Evolutionary conservation across 371 early-diverging fungal genomes (phyloP), one percentile per base, ranked within the genome.

Genomic region (Apophysomyces trapeziformis): DNA sequence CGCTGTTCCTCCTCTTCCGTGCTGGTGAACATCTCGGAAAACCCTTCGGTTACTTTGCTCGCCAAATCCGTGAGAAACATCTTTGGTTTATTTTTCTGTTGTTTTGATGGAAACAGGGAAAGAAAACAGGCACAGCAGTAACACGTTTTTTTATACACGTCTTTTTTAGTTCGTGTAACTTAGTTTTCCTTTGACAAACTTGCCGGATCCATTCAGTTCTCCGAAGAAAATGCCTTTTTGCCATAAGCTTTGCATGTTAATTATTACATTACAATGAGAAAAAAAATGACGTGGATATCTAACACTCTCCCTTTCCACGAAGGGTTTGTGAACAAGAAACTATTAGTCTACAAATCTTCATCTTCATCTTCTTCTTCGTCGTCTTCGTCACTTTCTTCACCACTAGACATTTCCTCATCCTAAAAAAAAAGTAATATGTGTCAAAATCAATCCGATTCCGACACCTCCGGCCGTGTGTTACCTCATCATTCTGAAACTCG

Each of bases 361-460:
- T 61, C 61, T 7, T 18, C 44, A 16, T 44, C 45, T 43, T 61
- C 61, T 14, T 44, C 61, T 39, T 66, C 67, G 9, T 59, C 70
- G 37, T 58, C 67, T 21, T 50, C 50, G 26, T 58, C 66, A 6
- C 58, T 62, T 35, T 44, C 65, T 46, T 64, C 69, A 37, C 50
- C 65, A 59, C 46, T 60, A 32, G 43, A 54, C 66, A 71, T 72
- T 65, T 74, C 72, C 32, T 75, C 72, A 50, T 79, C 80, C 16
- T 76, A 76, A 37, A 65, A 68, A 18, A 66, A 57, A 44, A 58
- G 61, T 58, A 36, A 47, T 26, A 26, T 26, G 32, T 26, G 32
- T 26, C 32, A 43, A 66, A 68, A 32, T 59, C n/a, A 41, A 35
- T 16, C 38, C 8, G 26, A 8, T 57, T 7, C 58, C 46, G 36